phyloP scores from a whole-genome alignment of 2,329 filamentous ascomycete species.

The Penicillium sp. region DNA sequence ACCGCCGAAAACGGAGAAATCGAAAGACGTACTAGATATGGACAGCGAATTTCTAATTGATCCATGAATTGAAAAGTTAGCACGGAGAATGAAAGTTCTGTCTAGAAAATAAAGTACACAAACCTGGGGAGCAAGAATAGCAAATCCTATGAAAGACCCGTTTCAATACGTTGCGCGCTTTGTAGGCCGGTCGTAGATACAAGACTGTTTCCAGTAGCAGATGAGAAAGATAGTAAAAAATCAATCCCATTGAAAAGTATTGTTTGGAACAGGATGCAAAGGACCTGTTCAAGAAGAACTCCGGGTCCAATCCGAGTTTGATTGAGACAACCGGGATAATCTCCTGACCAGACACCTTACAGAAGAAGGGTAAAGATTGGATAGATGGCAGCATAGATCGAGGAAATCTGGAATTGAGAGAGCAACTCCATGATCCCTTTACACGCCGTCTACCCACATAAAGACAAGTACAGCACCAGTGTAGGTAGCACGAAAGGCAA shows the following conservation, averaged over 20 bases:
- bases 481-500: constrained; percentile 22
- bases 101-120: not conserved
- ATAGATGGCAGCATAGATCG: not conserved
- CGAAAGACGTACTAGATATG: no score
- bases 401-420: not conserved
- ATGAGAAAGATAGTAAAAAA: not conserved
- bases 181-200: not conserved
- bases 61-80: not conserved
- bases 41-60: not conserved
- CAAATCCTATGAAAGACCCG: not conserved
- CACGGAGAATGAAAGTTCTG: not conserved
- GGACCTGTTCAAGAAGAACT: not conserved
- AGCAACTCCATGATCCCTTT: not conserved
- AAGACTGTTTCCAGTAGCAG: not conserved
- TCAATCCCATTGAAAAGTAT: constrained; percentile 8
- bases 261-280: not conserved
- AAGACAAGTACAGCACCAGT: constrained; percentile 32
- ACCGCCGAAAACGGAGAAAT: no score
- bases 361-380: constrained; percentile 6
- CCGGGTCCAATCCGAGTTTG: not conserved
- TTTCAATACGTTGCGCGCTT: not conserved
- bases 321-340: not conserved
- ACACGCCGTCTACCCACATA: not conserved
- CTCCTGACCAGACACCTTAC: not conserved
- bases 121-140: not conserved